These are phyloP conservation scores for Pterocarpus macrocarpus DNA, from an alignment of 306 rosid species.

Conservation along the genomic window DNA sequence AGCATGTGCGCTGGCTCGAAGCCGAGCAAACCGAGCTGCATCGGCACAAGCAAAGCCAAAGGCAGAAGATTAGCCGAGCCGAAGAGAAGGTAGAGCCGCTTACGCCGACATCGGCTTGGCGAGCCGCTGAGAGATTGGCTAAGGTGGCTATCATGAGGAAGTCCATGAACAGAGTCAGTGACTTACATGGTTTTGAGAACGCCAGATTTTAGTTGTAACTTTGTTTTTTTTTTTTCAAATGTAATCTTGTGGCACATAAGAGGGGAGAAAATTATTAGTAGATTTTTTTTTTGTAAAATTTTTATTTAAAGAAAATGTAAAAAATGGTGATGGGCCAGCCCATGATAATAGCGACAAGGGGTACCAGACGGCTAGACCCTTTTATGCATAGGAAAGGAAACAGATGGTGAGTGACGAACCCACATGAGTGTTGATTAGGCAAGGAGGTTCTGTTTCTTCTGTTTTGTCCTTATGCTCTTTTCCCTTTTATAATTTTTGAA, in stretches of 20 bases:
- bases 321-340: constrained; percentile 51
- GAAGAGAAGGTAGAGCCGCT: constrained; percentile 84
- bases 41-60: constrained; percentile 59
- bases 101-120: constrained; percentile 96
- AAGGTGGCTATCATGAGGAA: constrained; percentile 96
- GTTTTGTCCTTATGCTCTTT: constrained; percentile 41
- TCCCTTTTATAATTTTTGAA: constrained; percentile 23
- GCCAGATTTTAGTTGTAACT: constrained; percentile 84
- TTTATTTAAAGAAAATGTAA: not conserved
- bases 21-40: constrained; percentile 71
- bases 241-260: constrained; percentile 58
- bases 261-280: constrained; percentile 36
- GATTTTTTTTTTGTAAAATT: not conserved
- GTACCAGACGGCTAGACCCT: constrained; percentile 71
- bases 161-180: constrained; percentile 98
- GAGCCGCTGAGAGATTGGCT: constrained; percentile 94
- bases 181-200: constrained; percentile 94
- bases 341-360: constrained; percentile 61
- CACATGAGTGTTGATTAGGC: constrained; percentile 47
- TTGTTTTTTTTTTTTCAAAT: not conserved
- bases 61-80: constrained; percentile 30
- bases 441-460: constrained; percentile 46
- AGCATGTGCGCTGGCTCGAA: constrained; percentile 69
- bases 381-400: constrained; percentile 60
- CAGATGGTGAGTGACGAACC: constrained; percentile 55